Base-by-base conservation (phyloP, 257 asterid genomes). In the Rehmannia glutinosa region DNA sequence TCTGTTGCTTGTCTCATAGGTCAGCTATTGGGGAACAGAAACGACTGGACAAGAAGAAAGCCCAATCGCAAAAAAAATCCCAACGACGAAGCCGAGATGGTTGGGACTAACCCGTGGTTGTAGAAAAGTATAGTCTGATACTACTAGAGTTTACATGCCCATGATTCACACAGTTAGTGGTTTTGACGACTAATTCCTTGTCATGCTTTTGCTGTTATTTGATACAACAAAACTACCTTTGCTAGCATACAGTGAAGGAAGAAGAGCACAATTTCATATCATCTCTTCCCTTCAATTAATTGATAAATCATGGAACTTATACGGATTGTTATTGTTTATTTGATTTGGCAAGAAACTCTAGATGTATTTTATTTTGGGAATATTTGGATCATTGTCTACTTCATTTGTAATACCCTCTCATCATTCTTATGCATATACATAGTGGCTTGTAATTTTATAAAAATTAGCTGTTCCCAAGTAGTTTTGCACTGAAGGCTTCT, bases 11-110 rank as follows among this genome's bases (percentile, higher is more conserved):
- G 10, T 9, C 24, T 76, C 21, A 16, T 53, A 90, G 99, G 84
- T 83, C 97, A 41, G 86, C 91, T 27, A 70, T 84, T 74, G 88
- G 82, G 51, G 95, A 86, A 77, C 84, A 71, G 68, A 91, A 90
- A 57, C 82, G 88, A 50, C 78, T 85, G 45, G 92, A 80, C 63
- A 80, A 63, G 53, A 83, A 86, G 88, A 92, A 90, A 71, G 84
- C 83, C 8, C 83, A 72, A 6, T 84, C 88, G 15, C 94, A 77
- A 63, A 83, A 83, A 87, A 90, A 90, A 75, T 71, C 85, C 8
- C 54, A 72, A 13, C 72, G 87, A 76, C 80, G 96, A 75, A 81
- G 84, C 81, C 53, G 75, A 21, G 89, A 71, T 66, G 77, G 86
- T 53, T 78, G 81, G 81, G 90, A 78, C 70, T 90, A 61, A 82